phyloP scores from a whole-genome alignment of 1,284 basidiomycete species.

The Cryptococcus jaspeensis region DNA sequence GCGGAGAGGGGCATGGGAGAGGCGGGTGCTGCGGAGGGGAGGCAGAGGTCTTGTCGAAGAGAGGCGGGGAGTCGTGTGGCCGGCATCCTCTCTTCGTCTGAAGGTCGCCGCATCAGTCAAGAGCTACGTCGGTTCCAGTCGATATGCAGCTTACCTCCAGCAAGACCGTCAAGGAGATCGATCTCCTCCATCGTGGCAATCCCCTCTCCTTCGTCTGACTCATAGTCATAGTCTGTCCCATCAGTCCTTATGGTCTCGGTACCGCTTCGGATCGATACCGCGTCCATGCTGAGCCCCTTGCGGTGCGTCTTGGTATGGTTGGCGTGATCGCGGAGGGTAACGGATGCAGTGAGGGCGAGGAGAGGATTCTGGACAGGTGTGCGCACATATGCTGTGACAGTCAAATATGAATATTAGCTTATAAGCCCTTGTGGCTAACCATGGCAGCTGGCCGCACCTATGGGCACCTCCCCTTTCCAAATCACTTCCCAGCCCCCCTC shows the following conservation, averaged over 20 bases:
- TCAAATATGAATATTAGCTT: not conserved
- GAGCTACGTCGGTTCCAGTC: constrained; percentile 10
- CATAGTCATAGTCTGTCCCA: constrained; percentile 21
- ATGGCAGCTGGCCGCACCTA: constrained; percentile 60
- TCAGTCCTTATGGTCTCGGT: constrained; percentile 20
- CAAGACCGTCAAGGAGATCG: constrained; percentile 70
- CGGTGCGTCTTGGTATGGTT: constrained; percentile 41
- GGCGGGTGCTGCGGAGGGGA: constrained; percentile 11
- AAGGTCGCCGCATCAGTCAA: not conserved
- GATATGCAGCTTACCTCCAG: constrained; percentile 49
- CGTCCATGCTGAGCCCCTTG: constrained; percentile 23
- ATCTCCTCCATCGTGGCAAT: constrained; percentile 67
- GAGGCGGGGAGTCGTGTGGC: constrained; percentile 36
- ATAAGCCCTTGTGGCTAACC: not conserved
- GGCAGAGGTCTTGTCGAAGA: constrained; percentile 32
- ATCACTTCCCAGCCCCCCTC: constrained; percentile 68
- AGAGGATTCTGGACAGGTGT: constrained; percentile 70
- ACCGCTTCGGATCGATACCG: constrained; percentile 23
- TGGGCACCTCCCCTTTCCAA: constrained; percentile 68
- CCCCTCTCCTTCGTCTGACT: constrained; percentile 29
- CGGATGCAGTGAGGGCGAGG: constrained; percentile 73
- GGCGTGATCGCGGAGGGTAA: constrained; percentile 70
- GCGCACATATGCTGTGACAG: constrained; percentile 62
- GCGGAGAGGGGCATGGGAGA: constrained; percentile 21
- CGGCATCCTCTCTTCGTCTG: constrained; percentile 30